Percentiles rank a stretch among this genome's conserved stretches.
These are phyloP conservation scores for Boletus pseudopeckii DNA, from an alignment of 768 basidiomycete species.

Conservation along the genomic window DNA sequence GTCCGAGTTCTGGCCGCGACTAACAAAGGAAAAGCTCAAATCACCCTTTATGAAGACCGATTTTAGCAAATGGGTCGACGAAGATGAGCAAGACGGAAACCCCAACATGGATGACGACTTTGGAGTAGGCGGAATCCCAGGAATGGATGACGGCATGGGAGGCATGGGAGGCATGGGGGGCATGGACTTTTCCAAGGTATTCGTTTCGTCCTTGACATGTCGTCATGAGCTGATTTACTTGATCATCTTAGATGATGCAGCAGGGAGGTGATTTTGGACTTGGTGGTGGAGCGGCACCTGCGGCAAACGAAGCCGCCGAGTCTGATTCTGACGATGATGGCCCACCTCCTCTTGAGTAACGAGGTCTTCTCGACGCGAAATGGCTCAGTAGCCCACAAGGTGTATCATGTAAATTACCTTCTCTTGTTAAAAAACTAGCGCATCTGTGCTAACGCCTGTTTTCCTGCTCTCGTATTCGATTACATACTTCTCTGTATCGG, in stretches of 20 bases:
- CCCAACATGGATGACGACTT: conserved; percentile 38
- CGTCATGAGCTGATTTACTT: conserved; percentile 2
- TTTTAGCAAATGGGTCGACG: conserved; percentile 94
- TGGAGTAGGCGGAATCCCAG: conserved; percentile 34
- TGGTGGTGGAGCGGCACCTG: conserved; percentile 14
- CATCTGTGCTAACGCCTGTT: not conserved
- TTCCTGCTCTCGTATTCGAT: not conserved
- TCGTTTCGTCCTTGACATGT: conserved; percentile 1
- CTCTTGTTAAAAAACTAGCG: conserved; percentile 3
- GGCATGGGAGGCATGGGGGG: too few relatives aligned
- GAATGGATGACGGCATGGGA: conserved; percentile 43
- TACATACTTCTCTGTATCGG: too few relatives aligned
- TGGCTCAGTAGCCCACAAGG: not conserved
- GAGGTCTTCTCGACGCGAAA: not conserved
- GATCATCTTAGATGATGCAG: conserved; percentile 39
- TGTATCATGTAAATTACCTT: conserved; percentile 16
- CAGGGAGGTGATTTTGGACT: conserved; percentile 26
- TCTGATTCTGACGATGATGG: conserved; percentile 53
- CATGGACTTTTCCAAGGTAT: conserved; percentile 59
- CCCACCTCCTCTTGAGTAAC: conserved; percentile 71
- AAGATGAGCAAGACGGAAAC: conserved; percentile 88
- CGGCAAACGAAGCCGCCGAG: conserved; percentile 18
- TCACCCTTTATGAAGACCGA: conserved; percentile 89
- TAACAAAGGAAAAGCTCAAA: conserved; percentile 85
- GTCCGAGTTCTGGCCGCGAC: conserved; percentile 86